Evolutionary conservation across 2,329 filamentous ascomycete species (phyloP).

Genomic region (Paradendryphiella salina): DNA sequence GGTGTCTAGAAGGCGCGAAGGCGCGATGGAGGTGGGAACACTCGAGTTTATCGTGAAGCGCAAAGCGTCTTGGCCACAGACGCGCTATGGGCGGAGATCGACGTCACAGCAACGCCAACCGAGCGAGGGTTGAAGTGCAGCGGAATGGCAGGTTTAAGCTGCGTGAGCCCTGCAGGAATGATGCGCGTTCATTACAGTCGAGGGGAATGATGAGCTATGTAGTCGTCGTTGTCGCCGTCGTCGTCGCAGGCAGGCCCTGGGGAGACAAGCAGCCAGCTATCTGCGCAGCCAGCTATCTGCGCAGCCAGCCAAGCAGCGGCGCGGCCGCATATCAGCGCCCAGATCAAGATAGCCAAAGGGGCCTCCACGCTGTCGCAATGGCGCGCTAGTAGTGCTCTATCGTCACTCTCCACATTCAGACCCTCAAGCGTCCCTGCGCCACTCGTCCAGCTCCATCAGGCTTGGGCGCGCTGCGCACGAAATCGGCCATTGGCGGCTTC

Average conservation of each 20-base stretch:
- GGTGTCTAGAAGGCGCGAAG: slow-evolving; percentile 10
- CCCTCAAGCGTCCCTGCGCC: neutral
- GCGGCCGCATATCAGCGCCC: too few relatives aligned
- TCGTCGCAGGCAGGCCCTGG: too few relatives aligned
- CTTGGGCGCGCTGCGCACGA: neutral
- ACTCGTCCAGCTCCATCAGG: neutral
- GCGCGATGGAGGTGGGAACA: slow-evolving; percentile 17
- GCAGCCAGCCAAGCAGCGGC: neutral
- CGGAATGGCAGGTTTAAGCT: neutral
- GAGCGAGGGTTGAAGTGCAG: slow-evolving; percentile 7
- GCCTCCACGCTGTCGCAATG: too few relatives aligned
- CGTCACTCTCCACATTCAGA: neutral
- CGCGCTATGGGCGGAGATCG: slow-evolving; percentile 11
- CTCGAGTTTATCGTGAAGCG: slow-evolving; percentile 26
- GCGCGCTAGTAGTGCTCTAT: neutral
- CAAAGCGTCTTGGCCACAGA: slow-evolving; percentile 17
- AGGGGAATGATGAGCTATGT: too few relatives aligned
- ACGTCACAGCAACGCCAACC: slow-evolving; percentile 15
- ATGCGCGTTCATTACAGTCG: too few relatives aligned
- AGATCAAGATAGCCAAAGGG: too few relatives aligned
- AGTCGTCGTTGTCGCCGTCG: too few relatives aligned
- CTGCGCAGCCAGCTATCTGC: neutral
- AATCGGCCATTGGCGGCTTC: neutral
- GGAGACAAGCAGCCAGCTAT: too few relatives aligned
- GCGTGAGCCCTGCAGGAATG: too few relatives aligned